Percentiles rank a stretch among this genome's conserved stretches.
phyloP scores from a whole-genome alignment of 2,329 filamentous ascomycete species.

The Cercospora sp. region DNA sequence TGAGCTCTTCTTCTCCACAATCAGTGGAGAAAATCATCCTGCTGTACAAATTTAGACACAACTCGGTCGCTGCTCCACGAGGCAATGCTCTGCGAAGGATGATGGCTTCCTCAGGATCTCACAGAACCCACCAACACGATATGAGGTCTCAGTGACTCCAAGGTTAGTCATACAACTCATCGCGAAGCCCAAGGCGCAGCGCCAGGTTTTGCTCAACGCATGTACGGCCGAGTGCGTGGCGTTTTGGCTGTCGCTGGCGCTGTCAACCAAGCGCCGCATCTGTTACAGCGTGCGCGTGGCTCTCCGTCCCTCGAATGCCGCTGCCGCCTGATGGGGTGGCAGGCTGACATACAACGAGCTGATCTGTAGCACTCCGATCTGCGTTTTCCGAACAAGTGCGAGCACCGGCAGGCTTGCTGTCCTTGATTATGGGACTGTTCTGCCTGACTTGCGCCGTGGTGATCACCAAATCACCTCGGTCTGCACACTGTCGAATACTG shows the following conservation, averaged over 20 bases:
- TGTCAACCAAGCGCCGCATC: background rate
- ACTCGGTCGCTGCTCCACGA: background rate
- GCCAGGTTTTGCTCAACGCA: background rate
- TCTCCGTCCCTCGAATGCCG: background rate
- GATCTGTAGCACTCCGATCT: background rate
- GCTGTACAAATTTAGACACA: background rate
- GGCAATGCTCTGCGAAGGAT: background rate
- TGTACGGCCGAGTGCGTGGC: background rate
- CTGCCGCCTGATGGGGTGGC: background rate
- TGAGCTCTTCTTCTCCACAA: background rate
- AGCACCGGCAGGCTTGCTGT: background rate
- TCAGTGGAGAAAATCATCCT: background rate
- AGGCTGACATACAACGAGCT: background rate
- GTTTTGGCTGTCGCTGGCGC: background rate
- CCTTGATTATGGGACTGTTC: background rate
- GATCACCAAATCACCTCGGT: background rate
- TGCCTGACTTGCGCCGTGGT: background rate
- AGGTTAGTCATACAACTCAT: background rate
- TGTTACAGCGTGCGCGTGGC: background rate
- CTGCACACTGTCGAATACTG: background rate
- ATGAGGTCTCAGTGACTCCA: background rate
- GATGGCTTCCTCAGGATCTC: background rate
- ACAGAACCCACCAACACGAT: background rate
- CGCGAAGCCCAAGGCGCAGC: background rate
- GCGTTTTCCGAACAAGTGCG: background rate